Conservation (phyloP, 192 early-diverging fungal species). For the Backusella tarrabulga region DNA sequence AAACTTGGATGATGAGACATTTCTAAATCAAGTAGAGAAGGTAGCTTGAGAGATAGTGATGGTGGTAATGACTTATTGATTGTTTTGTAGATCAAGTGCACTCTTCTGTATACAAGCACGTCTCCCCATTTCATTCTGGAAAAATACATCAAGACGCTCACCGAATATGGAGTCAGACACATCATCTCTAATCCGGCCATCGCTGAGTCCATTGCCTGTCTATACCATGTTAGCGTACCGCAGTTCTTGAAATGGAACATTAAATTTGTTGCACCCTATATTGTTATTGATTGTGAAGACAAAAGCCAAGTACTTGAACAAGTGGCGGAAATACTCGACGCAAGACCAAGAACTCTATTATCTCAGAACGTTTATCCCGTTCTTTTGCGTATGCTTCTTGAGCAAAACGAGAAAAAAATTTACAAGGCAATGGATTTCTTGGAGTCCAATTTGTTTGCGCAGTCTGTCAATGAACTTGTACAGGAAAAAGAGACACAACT, state of each 20-base stretch:
- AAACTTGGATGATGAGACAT: background rate
- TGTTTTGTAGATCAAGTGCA: background rate
- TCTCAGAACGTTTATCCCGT: background rate
- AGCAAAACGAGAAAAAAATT: background rate
- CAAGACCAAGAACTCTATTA: background rate
- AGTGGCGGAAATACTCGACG: background rate
- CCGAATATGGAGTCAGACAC: background rate
- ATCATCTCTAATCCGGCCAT: background rate
- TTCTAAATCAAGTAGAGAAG: background rate
- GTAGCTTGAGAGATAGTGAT: background rate
- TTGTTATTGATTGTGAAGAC: background rate
- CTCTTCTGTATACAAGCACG: background rate
- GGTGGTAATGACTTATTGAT: background rate
- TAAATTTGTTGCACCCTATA: background rate
- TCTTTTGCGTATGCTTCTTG: background rate
- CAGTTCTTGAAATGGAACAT: background rate
- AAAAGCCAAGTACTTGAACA: background rate
- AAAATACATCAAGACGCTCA: background rate
- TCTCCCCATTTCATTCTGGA: background rate
- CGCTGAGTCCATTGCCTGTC: background rate
- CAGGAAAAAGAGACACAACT: background rate
- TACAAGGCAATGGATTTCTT: background rate
- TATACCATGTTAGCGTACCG: background rate
- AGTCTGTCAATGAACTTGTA: background rate
- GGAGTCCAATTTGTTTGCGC: background rate